Evolutionary conservation across 2,329 filamentous ascomycete species (phyloP).

Genomic region (Proliferodiscus dingleyae): DNA sequence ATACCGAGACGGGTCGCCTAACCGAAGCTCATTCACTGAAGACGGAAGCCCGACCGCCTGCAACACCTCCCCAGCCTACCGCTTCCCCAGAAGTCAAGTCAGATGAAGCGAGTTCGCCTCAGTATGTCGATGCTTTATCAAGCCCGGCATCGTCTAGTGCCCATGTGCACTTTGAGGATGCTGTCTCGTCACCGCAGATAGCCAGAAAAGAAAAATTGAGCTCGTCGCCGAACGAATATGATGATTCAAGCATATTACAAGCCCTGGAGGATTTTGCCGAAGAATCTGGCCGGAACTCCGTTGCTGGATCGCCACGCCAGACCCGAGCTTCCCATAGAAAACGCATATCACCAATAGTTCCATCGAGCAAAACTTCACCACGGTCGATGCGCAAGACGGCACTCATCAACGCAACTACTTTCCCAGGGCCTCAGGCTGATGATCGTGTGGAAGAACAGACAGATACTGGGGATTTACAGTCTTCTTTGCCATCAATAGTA

Average conservation of each 20-base stretch:
- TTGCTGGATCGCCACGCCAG: not conserved
- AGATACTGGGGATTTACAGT: not conserved
- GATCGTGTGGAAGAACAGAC: not conserved
- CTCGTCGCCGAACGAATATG: conserved; percentile 22
- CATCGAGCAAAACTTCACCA: not conserved
- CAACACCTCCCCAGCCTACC: conserved; percentile 7
- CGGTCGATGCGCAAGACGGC: conserved; percentile 8
- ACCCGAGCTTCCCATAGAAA: conserved; percentile 1
- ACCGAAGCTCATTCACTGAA: too few relatives aligned
- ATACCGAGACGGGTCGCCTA: too few relatives aligned
- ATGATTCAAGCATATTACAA: conserved; percentile 28
- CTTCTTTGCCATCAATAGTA: conserved; percentile 17
- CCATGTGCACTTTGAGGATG: conserved; percentile 26
- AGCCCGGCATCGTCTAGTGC: conserved; percentile 36
- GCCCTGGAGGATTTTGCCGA: conserved; percentile 23
- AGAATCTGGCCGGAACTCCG: conserved; percentile 1
- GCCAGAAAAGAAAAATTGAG: conserved; percentile 1
- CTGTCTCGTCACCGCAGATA: conserved; percentile 20
- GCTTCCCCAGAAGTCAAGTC: not conserved
- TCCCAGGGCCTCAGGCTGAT: not conserved
- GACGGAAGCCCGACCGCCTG: too few relatives aligned
- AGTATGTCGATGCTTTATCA: conserved; percentile 45
- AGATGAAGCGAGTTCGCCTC: conserved; percentile 8
- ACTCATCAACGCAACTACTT: conserved; percentile 5
- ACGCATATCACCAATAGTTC: not conserved